Percentiles rank a stretch among this genome's conserved stretches.
Conservation (phyloP, 1,139 yeast species). For the Debaryomycetaceae sp. region DNA sequence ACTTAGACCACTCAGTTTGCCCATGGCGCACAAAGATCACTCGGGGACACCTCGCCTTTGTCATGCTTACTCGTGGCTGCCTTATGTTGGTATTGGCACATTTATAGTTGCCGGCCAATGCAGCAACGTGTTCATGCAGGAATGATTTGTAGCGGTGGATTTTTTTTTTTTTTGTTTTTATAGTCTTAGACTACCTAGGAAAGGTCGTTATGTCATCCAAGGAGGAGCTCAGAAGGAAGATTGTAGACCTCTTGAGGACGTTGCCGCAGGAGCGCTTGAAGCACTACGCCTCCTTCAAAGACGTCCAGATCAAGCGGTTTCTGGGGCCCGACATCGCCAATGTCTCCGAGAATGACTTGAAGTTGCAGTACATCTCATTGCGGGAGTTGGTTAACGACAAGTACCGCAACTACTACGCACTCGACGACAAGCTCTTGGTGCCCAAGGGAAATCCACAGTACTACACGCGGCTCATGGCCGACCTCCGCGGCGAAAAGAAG, state of each 20-base stretch:
- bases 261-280: conserved; percentile 63
- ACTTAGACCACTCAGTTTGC: conserved; percentile 92
- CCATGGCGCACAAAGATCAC: conserved; percentile 81
- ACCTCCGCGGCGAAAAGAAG: conserved; percentile 68
- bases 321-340: conserved; percentile 21
- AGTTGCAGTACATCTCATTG: conserved; percentile 57
- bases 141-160: too few species aligned
- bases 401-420: conserved; percentile 57
- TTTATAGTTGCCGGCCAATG: too few species aligned
- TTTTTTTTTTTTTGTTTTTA: background rate
- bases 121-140: too few species aligned
- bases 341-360: conserved; percentile 45
- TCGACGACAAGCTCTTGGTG: conserved; percentile 59
- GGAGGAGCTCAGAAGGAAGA: conserved; percentile 30
- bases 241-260: conserved; percentile 37
- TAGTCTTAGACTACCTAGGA: background rate
- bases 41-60: conserved; percentile 54
- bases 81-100: background rate
- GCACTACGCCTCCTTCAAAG: conserved; percentile 66
- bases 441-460: conserved; percentile 86
- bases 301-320: conserved; percentile 55
- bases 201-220: conserved; percentile 10
- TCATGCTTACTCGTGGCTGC: conserved; percentile 11
- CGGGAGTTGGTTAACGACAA: conserved; percentile 57
- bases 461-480: conserved; percentile 65